phyloP scores from a whole-genome alignment of 1,139 yeast species.

The Lodderomyces margitis region DNA sequence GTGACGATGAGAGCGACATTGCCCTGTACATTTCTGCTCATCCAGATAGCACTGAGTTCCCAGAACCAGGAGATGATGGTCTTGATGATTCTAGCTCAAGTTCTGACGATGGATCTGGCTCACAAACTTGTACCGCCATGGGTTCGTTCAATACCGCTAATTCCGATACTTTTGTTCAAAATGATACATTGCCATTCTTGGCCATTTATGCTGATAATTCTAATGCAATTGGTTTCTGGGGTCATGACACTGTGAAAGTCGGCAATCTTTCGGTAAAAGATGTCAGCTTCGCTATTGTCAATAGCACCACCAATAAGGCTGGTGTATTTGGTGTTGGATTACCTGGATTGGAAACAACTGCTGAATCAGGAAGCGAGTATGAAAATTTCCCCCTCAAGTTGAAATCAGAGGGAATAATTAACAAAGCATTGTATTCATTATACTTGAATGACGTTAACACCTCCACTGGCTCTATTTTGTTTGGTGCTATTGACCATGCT shows the following conservation, averaged over 20 bases:
- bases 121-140: slow-evolving; percentile 7
- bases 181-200: slow-evolving; percentile 24
- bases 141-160: slow-evolving; percentile 15
- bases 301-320: slow-evolving; percentile 9
- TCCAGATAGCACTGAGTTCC: not conserved
- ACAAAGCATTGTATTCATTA: slow-evolving; percentile 42
- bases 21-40: too few species aligned
- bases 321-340: slow-evolving; percentile 25
- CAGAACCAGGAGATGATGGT: not conserved
- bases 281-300: slow-evolving; percentile 20
- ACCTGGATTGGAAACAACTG: slow-evolving; percentile 23
- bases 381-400: slow-evolving; percentile 32
- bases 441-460: slow-evolving; percentile 27
- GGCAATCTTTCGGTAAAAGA: slow-evolving; percentile 12
- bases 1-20: not conserved
- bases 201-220: slow-evolving; percentile 14
- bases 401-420: slow-evolving; percentile 44
- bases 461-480: slow-evolving; percentile 23
- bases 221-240: slow-evolving; percentile 53
- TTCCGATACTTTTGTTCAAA: slow-evolving; percentile 33
- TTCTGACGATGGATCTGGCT: not conserved
- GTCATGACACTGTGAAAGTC: slow-evolving; percentile 34
- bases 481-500: slow-evolving; percentile 31
- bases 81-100: not conserved
- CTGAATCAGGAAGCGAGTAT: slow-evolving; percentile 16